A percentile compares a stretch with the other conserved stretches of the same genome.
Conservation (phyloP, 2,329 filamentous ascomycete genomes). For the Colletotrichum camelliae region DNA sequence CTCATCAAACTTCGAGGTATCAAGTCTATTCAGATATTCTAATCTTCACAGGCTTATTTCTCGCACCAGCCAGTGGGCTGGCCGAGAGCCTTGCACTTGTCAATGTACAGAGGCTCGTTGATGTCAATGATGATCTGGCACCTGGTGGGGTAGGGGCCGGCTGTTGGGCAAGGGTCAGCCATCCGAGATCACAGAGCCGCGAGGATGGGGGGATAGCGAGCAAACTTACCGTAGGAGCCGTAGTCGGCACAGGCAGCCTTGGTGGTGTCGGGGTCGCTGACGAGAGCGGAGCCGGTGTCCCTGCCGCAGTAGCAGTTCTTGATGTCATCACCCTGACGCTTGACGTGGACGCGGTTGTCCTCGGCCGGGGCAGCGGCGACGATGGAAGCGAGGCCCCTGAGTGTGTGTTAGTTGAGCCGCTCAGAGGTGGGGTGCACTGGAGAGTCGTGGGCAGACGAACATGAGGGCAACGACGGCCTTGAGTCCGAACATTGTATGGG, state of each 20-base stretch:
- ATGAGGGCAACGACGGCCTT: neutral
- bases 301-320: conserved; percentile 2
- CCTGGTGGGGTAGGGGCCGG: neutral
- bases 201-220: neutral
- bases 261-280: neutral
- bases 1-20: neutral
- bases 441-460: neutral
- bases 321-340: neutral
- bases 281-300: neutral
- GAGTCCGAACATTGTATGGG: neutral
- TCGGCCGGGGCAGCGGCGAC: neutral
- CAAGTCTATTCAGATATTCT: neutral
- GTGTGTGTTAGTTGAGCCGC: neutral
- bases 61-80: neutral
- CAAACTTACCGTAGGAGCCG: neutral
- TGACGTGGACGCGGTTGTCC: neutral
- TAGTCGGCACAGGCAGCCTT: neutral
- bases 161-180: neutral
- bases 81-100: neutral
- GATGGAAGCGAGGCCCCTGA: neutral
- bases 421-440: accelerated
- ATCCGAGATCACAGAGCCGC: neutral
- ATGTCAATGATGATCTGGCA: neutral
- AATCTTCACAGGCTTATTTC: neutral
- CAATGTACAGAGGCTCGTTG: neutral